Percentiles rank a stretch among this genome's conserved stretches.
These are phyloP conservation scores for Sporothrix schenckii DNA, from an alignment of 2,329 filamentous ascomycete genomes.

Conservation along the genomic window DNA sequence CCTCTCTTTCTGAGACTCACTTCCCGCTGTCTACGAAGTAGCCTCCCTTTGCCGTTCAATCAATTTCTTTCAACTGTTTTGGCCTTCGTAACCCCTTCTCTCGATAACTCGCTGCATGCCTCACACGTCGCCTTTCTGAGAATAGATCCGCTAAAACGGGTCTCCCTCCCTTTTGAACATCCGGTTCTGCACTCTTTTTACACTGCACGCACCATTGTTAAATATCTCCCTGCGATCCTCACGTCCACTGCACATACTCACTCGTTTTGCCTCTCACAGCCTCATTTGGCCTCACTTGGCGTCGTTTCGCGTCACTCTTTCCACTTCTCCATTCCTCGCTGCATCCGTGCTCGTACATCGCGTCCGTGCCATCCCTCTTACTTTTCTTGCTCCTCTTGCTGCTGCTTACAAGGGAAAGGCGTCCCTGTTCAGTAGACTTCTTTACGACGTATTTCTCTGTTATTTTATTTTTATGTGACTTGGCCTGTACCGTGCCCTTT, in stretches of 20 bases:
- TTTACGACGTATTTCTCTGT: neutral
- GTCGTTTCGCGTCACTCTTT: neutral
- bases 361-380: conserved; percentile 29
- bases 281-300: neutral
- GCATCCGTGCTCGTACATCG: conserved; percentile 23
- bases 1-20: neutral
- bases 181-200: neutral
- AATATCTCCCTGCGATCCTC: conserved; percentile 27
- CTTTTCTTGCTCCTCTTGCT: neutral
- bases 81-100: neutral
- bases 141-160: conserved; percentile 16
- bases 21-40: neutral
- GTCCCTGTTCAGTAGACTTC: conserved; percentile 10
- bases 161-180: neutral
- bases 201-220: neutral
- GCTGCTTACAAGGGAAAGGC: conserved; percentile 13
- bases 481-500: conserved; percentile 3
- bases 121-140: conserved; percentile 7
- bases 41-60: conserved; percentile 24
- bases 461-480: neutral
- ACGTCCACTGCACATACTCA: conserved; percentile 10
- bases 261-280: neutral
- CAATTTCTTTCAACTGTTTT: conserved; percentile 16
- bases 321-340: conserved; percentile 22
- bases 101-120: conserved; percentile 3